Percentiles rank a stretch among this genome's conserved stretches.
These are phyloP conservation scores for Boletus rubroflammeus DNA, from an alignment of 768 basidiomycete genomes.

Conservation along the genomic window DNA sequence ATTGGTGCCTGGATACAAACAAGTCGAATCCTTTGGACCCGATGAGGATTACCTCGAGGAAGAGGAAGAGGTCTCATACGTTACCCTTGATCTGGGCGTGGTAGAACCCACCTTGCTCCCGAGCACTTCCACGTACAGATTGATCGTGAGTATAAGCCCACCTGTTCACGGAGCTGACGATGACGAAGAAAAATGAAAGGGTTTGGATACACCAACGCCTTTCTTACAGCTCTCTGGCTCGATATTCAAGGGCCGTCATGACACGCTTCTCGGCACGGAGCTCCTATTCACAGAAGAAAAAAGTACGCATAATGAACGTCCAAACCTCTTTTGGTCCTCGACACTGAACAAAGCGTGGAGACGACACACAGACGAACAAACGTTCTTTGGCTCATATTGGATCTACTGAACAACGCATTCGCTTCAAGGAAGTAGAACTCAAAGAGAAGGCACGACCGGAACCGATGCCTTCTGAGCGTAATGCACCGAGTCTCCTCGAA, in stretches of 20 bases:
- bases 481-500: slow-evolving; percentile 11
- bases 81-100: slow-evolving; percentile 69
- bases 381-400: slow-evolving; percentile 52
- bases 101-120: slow-evolving; percentile 75
- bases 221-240: slow-evolving; percentile 76
- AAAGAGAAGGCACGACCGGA: slow-evolving; percentile 36
- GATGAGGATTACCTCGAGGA: slow-evolving; percentile 63
- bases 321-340: not conserved
- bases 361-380: slow-evolving; percentile 46
- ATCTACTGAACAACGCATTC: slow-evolving; percentile 64
- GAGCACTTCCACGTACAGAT: slow-evolving; percentile 61
- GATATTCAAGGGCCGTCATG: slow-evolving; percentile 66
- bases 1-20: slow-evolving; percentile 57
- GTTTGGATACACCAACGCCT: slow-evolving; percentile 72
- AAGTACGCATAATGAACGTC: slow-evolving; percentile 35
- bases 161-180: not conserved
- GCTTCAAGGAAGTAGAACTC: slow-evolving; percentile 70
- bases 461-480: slow-evolving; percentile 3
- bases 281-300: slow-evolving; percentile 69
- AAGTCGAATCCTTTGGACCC: slow-evolving; percentile 64
- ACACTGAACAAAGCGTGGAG: slow-evolving; percentile 24
- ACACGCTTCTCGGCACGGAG: slow-evolving; percentile 69
- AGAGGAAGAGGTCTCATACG: slow-evolving; percentile 55
- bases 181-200: slow-evolving; percentile 38
- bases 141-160: slow-evolving; percentile 54